Evolutionary conservation across 441 rosid species (phyloP).

Genomic region (Geranium incanum): DNA sequence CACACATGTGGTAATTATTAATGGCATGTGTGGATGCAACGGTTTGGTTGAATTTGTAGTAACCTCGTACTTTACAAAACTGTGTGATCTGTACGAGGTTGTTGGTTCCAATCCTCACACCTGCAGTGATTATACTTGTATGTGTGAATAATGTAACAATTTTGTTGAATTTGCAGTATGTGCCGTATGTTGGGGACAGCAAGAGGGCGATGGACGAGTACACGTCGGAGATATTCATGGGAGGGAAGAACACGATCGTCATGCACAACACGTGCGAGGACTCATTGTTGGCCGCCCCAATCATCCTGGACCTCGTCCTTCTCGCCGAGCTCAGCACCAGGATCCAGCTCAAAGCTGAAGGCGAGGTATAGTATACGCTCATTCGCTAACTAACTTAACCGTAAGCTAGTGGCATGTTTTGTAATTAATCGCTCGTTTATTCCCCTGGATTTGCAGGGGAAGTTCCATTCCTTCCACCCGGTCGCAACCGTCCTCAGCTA

Average conservation of each 20-base stretch:
- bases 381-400: not conserved
- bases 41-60: too few species aligned
- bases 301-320: slow-evolving; percentile 85
- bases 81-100: too few species aligned
- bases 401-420: not conserved
- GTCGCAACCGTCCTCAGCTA: slow-evolving; percentile 94
- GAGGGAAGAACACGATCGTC: slow-evolving; percentile 86
- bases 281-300: slow-evolving; percentile 92
- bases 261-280: slow-evolving; percentile 93
- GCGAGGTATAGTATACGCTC: slow-evolving; percentile 51
- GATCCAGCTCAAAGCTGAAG: slow-evolving; percentile 76
- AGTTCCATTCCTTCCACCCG: slow-evolving; percentile 93
- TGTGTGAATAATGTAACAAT: too few species aligned
- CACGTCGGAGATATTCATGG: slow-evolving; percentile 94
- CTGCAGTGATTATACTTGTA: too few species aligned
- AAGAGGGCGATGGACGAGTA: slow-evolving; percentile 98
- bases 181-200: slow-evolving; percentile 86
- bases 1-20: too few species aligned
- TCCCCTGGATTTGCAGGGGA: slow-evolving; percentile 39
- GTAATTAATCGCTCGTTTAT: not conserved
- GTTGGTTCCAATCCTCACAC: too few species aligned
- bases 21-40: too few species aligned
- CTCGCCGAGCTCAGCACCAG: slow-evolving; percentile 92
- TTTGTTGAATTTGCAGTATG: slow-evolving; percentile 38
- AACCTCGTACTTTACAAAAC: too few species aligned